Base-by-base conservation (phyloP, 805 yeast genomes). In the Starmerella apis region DNA sequence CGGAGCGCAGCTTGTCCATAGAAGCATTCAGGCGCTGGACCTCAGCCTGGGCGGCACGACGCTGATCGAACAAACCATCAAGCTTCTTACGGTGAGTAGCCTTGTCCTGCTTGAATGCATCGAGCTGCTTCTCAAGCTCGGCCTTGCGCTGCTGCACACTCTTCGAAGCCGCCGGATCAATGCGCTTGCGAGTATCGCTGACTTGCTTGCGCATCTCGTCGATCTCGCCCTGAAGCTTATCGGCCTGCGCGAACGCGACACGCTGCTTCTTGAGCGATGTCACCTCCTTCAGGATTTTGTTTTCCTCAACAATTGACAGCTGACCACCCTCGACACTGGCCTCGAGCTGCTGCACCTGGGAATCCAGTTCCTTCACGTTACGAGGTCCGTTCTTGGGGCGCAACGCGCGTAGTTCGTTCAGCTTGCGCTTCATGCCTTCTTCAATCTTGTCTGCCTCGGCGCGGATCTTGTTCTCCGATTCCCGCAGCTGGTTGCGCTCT, bases 301-400 rank as follows among this genome's bases (percentile, higher is more conserved):
- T 82, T 75, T 92, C 99, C 56, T 90, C 95, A 48, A 87, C 96
- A 63, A 92, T 78, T 60, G 85, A 78, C 65, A 92, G 73, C 42
- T 74, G 68, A 56, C 97, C 97, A 46, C 83, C 69, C 49, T 83
- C 85, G 54, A 92, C 81, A 58, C 75, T 72, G 38, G 74, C 75
- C 65, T 92, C 96, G 62, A 86, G 76, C 53, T 60, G 41, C 47
- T 52, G 52, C 51, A 68, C 59, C 52, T 57, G 58, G 43, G 55
- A 53, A 43, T 63, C 67, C 46, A 67, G 59, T 48, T 70, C 73
- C 43, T 68, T 70, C 25, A 60, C 65, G 37, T 62, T 55, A 63
- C 66, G 68, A 75, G 78, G 88, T 57, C 71, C 77, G 68, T 76
- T 73, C 70, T 83, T 85, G 52, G 86, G 74, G 51, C 82, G 78